Conservation (phyloP, 2,329 filamentous ascomycete species). For the Helotiales sp. region DNA sequence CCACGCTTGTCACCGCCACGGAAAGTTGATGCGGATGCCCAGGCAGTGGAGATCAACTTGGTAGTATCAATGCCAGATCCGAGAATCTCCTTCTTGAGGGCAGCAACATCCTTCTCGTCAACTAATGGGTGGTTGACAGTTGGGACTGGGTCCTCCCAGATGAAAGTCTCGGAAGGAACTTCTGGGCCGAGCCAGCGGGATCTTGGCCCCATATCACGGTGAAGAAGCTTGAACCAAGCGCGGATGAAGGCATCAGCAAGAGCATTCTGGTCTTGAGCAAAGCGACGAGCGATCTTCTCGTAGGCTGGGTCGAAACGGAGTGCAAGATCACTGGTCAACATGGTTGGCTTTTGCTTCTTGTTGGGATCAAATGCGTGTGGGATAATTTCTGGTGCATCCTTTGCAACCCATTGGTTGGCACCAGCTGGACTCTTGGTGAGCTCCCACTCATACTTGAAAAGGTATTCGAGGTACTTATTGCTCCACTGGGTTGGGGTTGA, state of each 20-base stretch:
- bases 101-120: constrained; percentile 64
- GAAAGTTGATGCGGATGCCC: constrained; percentile 74
- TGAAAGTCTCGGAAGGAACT: constrained; percentile 68
- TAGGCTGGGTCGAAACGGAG: constrained; percentile 74
- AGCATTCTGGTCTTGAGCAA: constrained; percentile 70
- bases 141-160: constrained; percentile 79
- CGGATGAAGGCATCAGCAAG: constrained; percentile 71
- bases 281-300: constrained; percentile 76
- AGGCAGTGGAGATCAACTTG: constrained; percentile 69
- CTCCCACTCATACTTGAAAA: constrained; percentile 82
- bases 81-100: constrained; percentile 72
- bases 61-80: constrained; percentile 62
- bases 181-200: constrained; percentile 76
- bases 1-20: constrained; percentile 80
- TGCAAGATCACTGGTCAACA: constrained; percentile 77
- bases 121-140: constrained; percentile 61
- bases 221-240: constrained; percentile 84
- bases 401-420: constrained; percentile 77
- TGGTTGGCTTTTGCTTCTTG: constrained; percentile 76
- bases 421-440: constrained; percentile 76
- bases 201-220: constrained; percentile 78
- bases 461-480: constrained; percentile 75
- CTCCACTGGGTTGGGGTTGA: constrained; percentile 77
- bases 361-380: constrained; percentile 72
- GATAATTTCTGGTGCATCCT: constrained; percentile 68